Evolutionary conservation across 495 filamentous ascomycete genomes (phyloP).

Genomic region (Penicillium arizonense): DNA sequence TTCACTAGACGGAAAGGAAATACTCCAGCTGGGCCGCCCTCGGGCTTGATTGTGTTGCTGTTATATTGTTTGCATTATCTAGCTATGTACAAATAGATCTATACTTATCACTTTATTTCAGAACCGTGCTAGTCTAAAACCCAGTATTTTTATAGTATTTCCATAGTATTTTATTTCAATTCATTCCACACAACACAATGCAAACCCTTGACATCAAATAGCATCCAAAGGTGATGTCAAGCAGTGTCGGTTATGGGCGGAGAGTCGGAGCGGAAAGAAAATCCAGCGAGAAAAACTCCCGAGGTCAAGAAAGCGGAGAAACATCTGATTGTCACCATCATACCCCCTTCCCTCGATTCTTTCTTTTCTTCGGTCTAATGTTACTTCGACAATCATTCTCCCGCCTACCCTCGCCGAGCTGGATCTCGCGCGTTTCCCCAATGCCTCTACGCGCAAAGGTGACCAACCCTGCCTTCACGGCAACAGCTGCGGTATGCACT

Average conservation of each 20-base stretch:
- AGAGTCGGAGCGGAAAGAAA: slow-evolving; percentile 30
- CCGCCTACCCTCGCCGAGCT: slow-evolving; percentile 48
- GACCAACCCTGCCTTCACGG: slow-evolving; percentile 56
- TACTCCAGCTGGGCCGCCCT: slow-evolving; percentile 1
- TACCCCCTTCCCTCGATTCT: slow-evolving; percentile 12
- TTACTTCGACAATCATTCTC: slow-evolving; percentile 49
- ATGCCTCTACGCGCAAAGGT: slow-evolving; percentile 94
- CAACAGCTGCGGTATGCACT: slow-evolving; percentile 42
- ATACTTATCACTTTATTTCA: neutral
- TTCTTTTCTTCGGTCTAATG: slow-evolving; percentile 41
- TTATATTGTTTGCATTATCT: slow-evolving; percentile 23
- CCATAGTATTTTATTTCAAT: neutral
- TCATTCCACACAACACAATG: too few relatives aligned
- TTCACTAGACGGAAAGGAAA: neutral
- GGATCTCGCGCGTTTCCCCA: slow-evolving; percentile 48
- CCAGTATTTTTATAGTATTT: too few relatives aligned
- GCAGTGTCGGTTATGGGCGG: slow-evolving; percentile 15
- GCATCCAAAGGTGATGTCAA: neutral
- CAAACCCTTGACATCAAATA: neutral
- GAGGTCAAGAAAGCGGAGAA: slow-evolving; percentile 35
- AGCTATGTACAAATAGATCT: slow-evolving; percentile 40
- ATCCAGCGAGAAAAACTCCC: slow-evolving; percentile 29
- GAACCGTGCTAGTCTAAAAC: too few relatives aligned
- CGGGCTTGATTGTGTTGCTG: slow-evolving; percentile 10
- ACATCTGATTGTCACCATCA: slow-evolving; percentile 22